A percentile compares a stretch with the other conserved stretches of the same genome.
Evolutionary conservation across 1,139 yeast species (phyloP).

Genomic region (Hemisphaericaspora subhashii): DNA sequence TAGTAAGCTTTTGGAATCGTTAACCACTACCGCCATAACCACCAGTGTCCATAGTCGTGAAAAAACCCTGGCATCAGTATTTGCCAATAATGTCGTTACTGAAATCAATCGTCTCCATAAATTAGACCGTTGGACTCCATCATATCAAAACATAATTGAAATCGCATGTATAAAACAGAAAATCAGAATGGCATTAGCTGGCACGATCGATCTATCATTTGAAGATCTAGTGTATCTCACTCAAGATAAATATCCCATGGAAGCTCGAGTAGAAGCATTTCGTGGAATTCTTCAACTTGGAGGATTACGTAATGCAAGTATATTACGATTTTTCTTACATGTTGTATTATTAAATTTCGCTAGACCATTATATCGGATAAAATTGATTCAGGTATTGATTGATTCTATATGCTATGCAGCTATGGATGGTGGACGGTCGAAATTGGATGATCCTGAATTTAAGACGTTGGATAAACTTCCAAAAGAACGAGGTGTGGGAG

Average conservation of each 20-base stretch:
- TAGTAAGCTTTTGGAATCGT: slow-evolving; percentile 54
- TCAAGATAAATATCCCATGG: slow-evolving; percentile 44
- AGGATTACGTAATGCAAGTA: slow-evolving; percentile 64
- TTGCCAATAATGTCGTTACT: slow-evolving; percentile 28
- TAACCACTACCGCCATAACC: slow-evolving; percentile 45
- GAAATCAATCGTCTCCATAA: slow-evolving; percentile 73
- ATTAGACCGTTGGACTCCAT: slow-evolving; percentile 86
- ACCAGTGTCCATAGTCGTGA: slow-evolving; percentile 12
- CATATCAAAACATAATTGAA: slow-evolving; percentile 62
- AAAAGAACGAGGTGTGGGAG: not conserved
- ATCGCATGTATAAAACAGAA: slow-evolving; percentile 58
- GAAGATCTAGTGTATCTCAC: slow-evolving; percentile 55
- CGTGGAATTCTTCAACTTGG: slow-evolving; percentile 71
- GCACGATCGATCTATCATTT: slow-evolving; percentile 53
- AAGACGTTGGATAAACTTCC: slow-evolving; percentile 32
- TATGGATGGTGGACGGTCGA: slow-evolving; percentile 54
- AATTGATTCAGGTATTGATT: slow-evolving; percentile 49
- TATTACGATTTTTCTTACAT: slow-evolving; percentile 63
- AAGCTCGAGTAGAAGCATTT: slow-evolving; percentile 68
- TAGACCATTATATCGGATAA: slow-evolving; percentile 51
- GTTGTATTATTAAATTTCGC: slow-evolving; percentile 54
- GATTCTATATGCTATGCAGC: slow-evolving; percentile 69
- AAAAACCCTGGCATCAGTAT: slow-evolving; percentile 12
- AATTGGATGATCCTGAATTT: slow-evolving; percentile 61
- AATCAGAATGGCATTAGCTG: slow-evolving; percentile 58